Base-by-base conservation (phyloP, 768 basidiomycete species). In the Boletus coccyginus region DNA sequence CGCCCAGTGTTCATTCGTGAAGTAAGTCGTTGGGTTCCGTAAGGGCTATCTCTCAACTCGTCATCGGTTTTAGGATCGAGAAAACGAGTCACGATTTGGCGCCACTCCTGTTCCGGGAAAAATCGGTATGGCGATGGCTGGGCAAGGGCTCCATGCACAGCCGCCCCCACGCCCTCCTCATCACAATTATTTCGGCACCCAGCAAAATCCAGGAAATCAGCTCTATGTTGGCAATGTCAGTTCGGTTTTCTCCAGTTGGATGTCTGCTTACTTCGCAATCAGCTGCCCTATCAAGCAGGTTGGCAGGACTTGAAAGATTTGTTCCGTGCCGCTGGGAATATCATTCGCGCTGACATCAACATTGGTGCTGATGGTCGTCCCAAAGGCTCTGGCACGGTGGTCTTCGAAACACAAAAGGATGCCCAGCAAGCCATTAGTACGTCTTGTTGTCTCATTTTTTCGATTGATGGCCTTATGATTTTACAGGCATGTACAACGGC, bases 261-360 rank as follows among this genome's bases (percentile, higher is more conserved):
- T 36, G 16, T 32, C 33, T 46, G 27, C 59, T 64, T 24, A 66
- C 41, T 29, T 29, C 2, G 8, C 16, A 11, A 52, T 7, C 60
- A 98, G 95, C 75, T 98, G 31, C 95, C 94, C 3, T 93, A 92
- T 68, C 93, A 95, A 75, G 94, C 94, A n/a, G 93, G 93, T 32
- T 99, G 96, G 96, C 96, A 99, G 70, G 96, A 98, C 70, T 76
- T 98, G 53, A 98, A 98, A 68, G 96, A 98, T 72, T 77, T 98
- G 31, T 98, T 98, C 87, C 87, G 96, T 53, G 85, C 92, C 31
- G 92, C 96, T 44, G 96, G 96, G 8, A 91, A 92, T 67, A 95
- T 99, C 63, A 85, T 98, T 60, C 86, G 96, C 45, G 94, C 96
- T 53, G 96, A 98, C 70, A 93, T 98, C 60, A 94, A 95, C 63